Conservation (phyloP, 805 yeast genomes). For the Cyberlindnera japonica region DNA sequence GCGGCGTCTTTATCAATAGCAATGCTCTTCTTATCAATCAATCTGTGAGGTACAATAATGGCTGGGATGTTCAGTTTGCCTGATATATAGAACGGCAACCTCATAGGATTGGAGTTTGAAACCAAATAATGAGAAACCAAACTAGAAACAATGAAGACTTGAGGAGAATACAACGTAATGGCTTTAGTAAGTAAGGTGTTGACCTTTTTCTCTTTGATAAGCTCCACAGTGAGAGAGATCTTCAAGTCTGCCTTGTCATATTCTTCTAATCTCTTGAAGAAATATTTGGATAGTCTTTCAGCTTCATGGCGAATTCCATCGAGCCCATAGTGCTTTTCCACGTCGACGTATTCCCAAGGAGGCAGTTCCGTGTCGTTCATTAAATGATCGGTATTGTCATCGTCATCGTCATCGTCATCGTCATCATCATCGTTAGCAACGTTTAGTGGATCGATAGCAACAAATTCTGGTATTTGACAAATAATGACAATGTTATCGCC, state of each 20-base stretch:
- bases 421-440: constrained; percentile 1
- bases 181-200: constrained; percentile 17
- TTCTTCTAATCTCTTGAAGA: constrained; percentile 14
- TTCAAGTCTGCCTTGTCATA: constrained; percentile 15
- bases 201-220: constrained; percentile 20
- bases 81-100: constrained; percentile 20
- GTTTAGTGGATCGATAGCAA: constrained; percentile 9
- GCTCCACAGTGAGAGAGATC: constrained; percentile 23
- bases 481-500: constrained; percentile 26
- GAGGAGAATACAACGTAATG: constrained; percentile 20
- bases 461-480: constrained; percentile 19
- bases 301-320: constrained; percentile 16
- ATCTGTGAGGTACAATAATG: constrained; percentile 20
- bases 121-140: constrained; percentile 13
- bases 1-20: too few species aligned
- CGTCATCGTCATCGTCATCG: constrained; percentile 3
- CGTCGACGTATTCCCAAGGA: constrained; percentile 12
- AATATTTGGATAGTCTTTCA: constrained; percentile 14
- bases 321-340: constrained; percentile 13
- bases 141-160: constrained; percentile 19
- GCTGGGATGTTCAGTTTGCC: constrained; percentile 21
- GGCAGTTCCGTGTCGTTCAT: constrained; percentile 3
- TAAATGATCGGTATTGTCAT: neutral
- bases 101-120: constrained; percentile 7
- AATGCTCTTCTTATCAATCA: constrained; percentile 5